Evolutionary conservation across 2,329 filamentous ascomycete genomes (phyloP), one percentile per base, ranked within the genome.

Genomic region (Fusarium penzigii): DNA sequence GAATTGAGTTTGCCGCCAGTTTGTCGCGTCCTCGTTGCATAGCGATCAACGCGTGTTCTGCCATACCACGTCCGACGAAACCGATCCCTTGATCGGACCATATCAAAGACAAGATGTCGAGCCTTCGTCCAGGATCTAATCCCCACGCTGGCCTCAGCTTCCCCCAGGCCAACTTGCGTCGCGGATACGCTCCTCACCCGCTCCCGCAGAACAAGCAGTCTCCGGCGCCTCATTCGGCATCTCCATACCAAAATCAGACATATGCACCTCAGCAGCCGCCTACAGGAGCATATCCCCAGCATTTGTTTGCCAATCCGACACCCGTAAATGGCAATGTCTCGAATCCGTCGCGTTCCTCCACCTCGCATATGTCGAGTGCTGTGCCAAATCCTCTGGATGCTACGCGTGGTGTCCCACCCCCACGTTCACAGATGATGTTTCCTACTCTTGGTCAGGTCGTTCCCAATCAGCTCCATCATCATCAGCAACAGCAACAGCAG

Each of bases 191-290:
- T 49, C 71, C 75, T 36, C 78, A 80, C 62, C 72, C 77, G 53
- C 77, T 75, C 58, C 77, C 78, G 61, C 73, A 75, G 58, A 82
- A 78, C 65, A 83, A 84, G 66, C 78, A 80, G 55, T 80, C 81
- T 29, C 78, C 81, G 39, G 77, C 78, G 17, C 75, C 80, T 57
- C 80, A 81, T 57, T 75, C 80, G 62, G 77, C 79, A 53, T 77
- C 80, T 53, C 77, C 80, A 2, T 84, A 84, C 64, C 80, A 82
- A 66, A 65, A 75, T 48, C 77, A 80, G 58, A 72, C 76, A 53
- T 84, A 84, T 66, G 68, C 77, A 49, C 71, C 80, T 45, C 80
- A 83, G 64, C 79, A 80, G 61, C 72, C 75, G 29, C 70, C 76
- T 14, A 73, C 76, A 54, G 71, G 70, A 52, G 63, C 73, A 17